Percentiles rank a stretch among this genome's conserved stretches.
Evolutionary conservation across 768 basidiomycete species (phyloP).

Genomic region (Lentinus tigrinus): DNA sequence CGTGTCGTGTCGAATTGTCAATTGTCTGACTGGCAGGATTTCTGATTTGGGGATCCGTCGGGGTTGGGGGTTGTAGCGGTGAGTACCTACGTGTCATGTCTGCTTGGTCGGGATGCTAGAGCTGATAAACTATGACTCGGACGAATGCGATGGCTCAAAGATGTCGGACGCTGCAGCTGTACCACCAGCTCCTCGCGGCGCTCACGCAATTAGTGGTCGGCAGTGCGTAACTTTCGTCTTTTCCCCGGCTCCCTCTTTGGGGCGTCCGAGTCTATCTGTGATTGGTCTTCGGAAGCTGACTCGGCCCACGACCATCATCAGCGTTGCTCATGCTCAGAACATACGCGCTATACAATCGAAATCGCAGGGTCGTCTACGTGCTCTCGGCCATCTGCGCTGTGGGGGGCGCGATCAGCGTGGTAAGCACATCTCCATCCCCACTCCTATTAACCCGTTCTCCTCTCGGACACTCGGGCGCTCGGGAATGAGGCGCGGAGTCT

Average conservation of each 20-base stretch:
- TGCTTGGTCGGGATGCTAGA: neutral
- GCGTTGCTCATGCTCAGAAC: slow-evolving; percentile 20
- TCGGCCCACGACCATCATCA: neutral
- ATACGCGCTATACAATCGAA: slow-evolving; percentile 21
- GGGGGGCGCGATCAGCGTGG: neutral
- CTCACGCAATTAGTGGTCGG: slow-evolving; percentile 1
- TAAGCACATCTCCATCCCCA: neutral
- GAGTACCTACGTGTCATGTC: too few relatives aligned
- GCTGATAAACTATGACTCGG: neutral
- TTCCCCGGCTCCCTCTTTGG: too few relatives aligned
- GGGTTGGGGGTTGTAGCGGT: neutral
- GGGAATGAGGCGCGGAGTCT: too few relatives aligned
- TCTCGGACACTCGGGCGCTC: too few relatives aligned
- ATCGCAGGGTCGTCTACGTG: slow-evolving; percentile 6
- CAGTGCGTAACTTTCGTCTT: too few relatives aligned
- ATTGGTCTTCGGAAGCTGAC: neutral
- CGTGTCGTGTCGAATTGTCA: neutral
- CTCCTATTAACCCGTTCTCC: neutral
- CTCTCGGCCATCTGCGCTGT: neutral
- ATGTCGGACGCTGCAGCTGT: neutral
- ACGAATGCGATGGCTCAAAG: neutral
- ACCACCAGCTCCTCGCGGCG: slow-evolving; percentile 1
- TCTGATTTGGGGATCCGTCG: too few relatives aligned
- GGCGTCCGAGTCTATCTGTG: neutral
- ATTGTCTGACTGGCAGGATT: too few relatives aligned